phyloP scores from a whole-genome alignment of 805 yeast species.

The Metschnikowia baotianmanensis region DNA sequence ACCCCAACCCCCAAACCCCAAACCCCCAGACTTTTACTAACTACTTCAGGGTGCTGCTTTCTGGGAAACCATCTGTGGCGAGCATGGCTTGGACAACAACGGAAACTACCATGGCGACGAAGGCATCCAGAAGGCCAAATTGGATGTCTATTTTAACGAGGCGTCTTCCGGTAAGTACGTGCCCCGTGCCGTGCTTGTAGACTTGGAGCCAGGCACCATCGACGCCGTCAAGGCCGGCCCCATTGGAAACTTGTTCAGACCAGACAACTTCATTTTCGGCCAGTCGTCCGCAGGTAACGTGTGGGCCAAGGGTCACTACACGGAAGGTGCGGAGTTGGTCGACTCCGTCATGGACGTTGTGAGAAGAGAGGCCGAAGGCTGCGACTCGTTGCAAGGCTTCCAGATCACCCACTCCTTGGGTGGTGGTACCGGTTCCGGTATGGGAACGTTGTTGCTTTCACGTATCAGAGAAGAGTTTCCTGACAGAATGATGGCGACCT shows the following conservation, averaged over 20 bases:
- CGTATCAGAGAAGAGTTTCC: slow-evolving; percentile 90
- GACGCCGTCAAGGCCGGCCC: slow-evolving; percentile 77
- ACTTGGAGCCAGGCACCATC: slow-evolving; percentile 92
- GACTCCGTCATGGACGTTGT: slow-evolving; percentile 87
- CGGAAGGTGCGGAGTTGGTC: slow-evolving; percentile 93
- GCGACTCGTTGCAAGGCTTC: slow-evolving; percentile 93
- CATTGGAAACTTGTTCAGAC: slow-evolving; percentile 87
- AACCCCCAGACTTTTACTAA: too few relatives aligned
- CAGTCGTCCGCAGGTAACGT: slow-evolving; percentile 93
- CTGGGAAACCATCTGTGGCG: slow-evolving; percentile 90
- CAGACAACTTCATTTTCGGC: slow-evolving; percentile 86
- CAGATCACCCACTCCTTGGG: slow-evolving; percentile 63
- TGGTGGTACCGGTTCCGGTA: slow-evolving; percentile 95
- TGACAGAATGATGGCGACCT: slow-evolving; percentile 95
- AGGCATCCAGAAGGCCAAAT: slow-evolving; percentile 47
- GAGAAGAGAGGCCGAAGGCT: slow-evolving; percentile 90
- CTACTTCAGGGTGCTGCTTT: slow-evolving; percentile 74
- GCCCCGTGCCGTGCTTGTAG: slow-evolving; percentile 90
- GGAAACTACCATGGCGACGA: slow-evolving; percentile 62
- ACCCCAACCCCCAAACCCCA: too few relatives aligned
- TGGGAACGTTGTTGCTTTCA: slow-evolving; percentile 86
- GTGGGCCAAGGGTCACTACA: slow-evolving; percentile 97
- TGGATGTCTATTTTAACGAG: slow-evolving; percentile 85
- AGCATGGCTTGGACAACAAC: slow-evolving; percentile 74
- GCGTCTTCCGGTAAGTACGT: slow-evolving; percentile 87